These are phyloP conservation scores for Pyricularia grisea DNA, from an alignment of 2,329 filamentous ascomycete genomes.

Conservation along the genomic window DNA sequence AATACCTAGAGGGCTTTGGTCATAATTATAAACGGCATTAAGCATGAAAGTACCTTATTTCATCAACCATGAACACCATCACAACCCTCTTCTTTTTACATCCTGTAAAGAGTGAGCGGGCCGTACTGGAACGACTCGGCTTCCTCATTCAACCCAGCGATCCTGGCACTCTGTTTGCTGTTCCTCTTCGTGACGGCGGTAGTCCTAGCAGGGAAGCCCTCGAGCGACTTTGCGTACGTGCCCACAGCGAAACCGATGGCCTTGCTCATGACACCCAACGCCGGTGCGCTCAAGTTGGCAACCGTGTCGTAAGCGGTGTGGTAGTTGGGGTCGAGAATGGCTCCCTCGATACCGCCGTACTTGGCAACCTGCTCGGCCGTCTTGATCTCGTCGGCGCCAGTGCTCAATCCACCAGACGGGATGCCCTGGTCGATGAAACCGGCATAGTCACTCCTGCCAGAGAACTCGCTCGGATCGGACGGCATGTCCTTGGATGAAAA, in stretches of 20 bases:
- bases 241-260: slow-evolving; percentile 44
- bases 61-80: not conserved
- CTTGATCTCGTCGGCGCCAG: slow-evolving; percentile 41
- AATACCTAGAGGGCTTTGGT: not conserved
- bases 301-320: slow-evolving; percentile 35
- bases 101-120: not conserved
- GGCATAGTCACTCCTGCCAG: slow-evolving; percentile 56
- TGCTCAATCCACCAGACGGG: slow-evolving; percentile 59
- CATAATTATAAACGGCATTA: not conserved
- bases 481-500: slow-evolving; percentile 18
- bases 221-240: slow-evolving; percentile 36
- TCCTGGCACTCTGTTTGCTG: not conserved
- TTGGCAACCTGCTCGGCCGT: slow-evolving; percentile 42
- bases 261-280: slow-evolving; percentile 44
- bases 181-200: not conserved
- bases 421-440: slow-evolving; percentile 56
- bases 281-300: slow-evolving; percentile 41
- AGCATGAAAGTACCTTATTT: not conserved
- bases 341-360: slow-evolving; percentile 53
- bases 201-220: slow-evolving; percentile 10
- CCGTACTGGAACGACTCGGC: not conserved
- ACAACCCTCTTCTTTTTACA: not conserved
- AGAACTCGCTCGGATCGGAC: slow-evolving; percentile 42
- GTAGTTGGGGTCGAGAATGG: slow-evolving; percentile 35
- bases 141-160: not conserved